Base-by-base conservation (phyloP, 2,329 filamentous ascomycete genomes). In the Coniochaeta sp. region DNA sequence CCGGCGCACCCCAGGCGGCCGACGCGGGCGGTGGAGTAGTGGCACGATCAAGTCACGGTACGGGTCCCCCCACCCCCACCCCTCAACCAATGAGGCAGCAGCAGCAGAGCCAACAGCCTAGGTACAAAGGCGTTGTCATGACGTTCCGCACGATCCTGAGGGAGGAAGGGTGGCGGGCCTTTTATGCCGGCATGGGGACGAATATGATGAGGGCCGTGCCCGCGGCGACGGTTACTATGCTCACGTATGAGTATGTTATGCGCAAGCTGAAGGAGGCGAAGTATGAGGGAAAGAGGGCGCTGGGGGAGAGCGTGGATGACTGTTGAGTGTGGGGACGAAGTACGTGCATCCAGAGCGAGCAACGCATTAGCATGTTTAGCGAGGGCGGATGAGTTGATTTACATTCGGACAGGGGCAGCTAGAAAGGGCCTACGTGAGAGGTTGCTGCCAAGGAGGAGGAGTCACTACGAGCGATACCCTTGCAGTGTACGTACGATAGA, bases 151-250 rank as follows among this genome's bases (percentile, higher is more conserved):
- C 85, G 3, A 97, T 99, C 55, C 72, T 96, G 32, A 75, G 74
- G 30, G 94, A 99, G 68, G 94, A 99, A 69, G 94, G 94, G 6
- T 96, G 92, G 91, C 80, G 87, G 56, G 92, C 92, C 3, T 97
- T 99, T 62, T 99, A 99, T 67, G 92, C 91, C 22, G 94, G 94
- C 31, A 90, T 99, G 77, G 94, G 94, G 32, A 96, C 92, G 48
- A 99, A 99, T 71, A 89, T 99, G 83, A 90, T 97, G 76, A 82
- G 94, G 52, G 94, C 94, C 7, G 86, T 99, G 12, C 94, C 94
- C 28, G 91, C 94, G 20, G 92, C 94, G 18, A 95, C 95, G 63
- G 96, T 95, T 24, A 99, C 94, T 3, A 95, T 99, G 86, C 77
- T 97, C 65, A 97, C 92, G 12, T 99, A 96, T 65, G 94, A 99